Base-by-base conservation (phyloP, 441 rosid genomes). In the Pelargonium australe region DNA sequence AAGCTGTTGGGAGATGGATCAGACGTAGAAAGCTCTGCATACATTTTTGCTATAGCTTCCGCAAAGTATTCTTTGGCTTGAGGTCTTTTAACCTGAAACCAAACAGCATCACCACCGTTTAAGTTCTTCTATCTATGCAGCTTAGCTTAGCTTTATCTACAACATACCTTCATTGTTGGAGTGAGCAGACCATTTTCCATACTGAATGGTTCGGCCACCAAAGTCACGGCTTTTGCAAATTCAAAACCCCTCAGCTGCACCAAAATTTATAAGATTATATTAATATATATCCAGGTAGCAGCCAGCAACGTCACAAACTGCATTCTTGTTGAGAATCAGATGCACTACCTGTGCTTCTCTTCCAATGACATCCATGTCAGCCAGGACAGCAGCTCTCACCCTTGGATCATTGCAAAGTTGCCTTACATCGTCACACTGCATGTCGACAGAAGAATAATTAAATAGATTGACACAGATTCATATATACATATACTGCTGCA, bases 231-330 rank as follows among this genome's bases (percentile, higher is more conserved):
- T 77, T 95, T 90, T 25, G 83, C 97, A 76, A 89, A 90, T 85
- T 95, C 99, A 19, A 95, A 95, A 67, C 97, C 99, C 82, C 99
- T 83, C 77, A 95, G 80, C 99, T 95, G 95, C 74, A 70, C 43
- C 57, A 44, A 62, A 62, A 31, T 63, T 63, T 3, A 7, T 2
- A 14, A 51, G 60, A 60, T 64, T 4, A 58, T 44, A 64, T 23
- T 45, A 23, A 34, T 62, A 9, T 31, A 66, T 60, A 28, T 23
- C 25, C 66, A 20, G 23, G 23, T 20, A 20, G 23, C 23, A 31
- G 13, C 7, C 23, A 44, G 19, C 20, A 31, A 14, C 17, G 57
- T 53, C 63, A 55, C 34, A 44, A 66, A 10, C 49, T 14, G 65
- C 19, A 51, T 17, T 17, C 44, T 40, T 40, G 44, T 40, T 40